Base-by-base conservation (phyloP, 2,329 filamentous ascomycete genomes). In the Exophiala spinifera region DNA sequence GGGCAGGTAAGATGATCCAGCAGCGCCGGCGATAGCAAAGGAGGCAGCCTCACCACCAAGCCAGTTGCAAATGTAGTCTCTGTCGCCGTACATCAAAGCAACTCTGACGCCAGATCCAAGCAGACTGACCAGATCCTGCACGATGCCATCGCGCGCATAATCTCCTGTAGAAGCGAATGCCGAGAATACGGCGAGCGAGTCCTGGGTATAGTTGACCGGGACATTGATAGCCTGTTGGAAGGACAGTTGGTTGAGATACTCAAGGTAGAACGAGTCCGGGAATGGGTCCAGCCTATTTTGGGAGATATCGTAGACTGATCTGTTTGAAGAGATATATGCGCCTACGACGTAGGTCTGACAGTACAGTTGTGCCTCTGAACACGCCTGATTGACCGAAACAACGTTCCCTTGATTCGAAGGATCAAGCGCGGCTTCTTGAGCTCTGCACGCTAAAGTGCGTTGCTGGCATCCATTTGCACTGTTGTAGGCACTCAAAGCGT, bases 141-240 rank as follows among this genome's bases (percentile, higher is more conserved):
- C 49, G 20, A 57, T 57, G 14, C 69, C 71, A 42, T 58, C 53
- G 20, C 62, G 61, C 4, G 58, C 61, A 48, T 63, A 64, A 45
- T 65, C 64, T 10, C 64, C 64, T 11, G 63, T 65, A 4, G 46
- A 42, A 17, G 55, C 52, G 53, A 67, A 66, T 3, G 64, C 60
- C 10, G 37, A 46, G 23, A 56, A 72, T 20, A 74, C 67, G 6
- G 64, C 64, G 21, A 63, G 61, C 39, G 68, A 73, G 20, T 60
- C 53, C 48, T 65, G 54, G 0, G 72, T 71, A 55, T 72, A 74
- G 54, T 75, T 74, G n/a, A 73, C 61, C 3, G 66, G 58, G 0
- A 79, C 82, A 8, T 82, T 82, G 55, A 86, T 78, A 0, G 81
- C 81, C 17, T 70, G 62, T 59, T 81, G 80, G 0, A 85, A 76